Conservation (phyloP, 768 basidiomycete species). For the Calvatia gigantea region DNA sequence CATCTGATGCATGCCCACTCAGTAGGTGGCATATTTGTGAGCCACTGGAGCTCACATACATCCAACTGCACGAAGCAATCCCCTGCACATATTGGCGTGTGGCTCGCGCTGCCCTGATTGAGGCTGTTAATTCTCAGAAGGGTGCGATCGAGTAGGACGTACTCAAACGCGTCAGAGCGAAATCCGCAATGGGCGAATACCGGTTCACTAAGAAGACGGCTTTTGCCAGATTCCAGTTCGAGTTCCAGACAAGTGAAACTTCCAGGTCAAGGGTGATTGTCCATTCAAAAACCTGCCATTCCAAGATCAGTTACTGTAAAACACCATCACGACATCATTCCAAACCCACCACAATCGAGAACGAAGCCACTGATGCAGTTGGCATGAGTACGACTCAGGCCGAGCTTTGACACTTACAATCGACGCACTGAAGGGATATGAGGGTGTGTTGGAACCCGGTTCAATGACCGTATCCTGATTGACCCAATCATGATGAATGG, state of each 20-base stretch:
- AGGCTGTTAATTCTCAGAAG: not conserved
- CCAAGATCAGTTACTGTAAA: not conserved
- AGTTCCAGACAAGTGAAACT: not conserved
- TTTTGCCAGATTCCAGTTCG: not conserved
- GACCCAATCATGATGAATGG: too few relatives aligned
- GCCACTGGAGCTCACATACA: not conserved
- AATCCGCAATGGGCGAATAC: not conserved
- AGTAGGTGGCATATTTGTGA: too few relatives aligned
- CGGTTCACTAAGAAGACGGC: not conserved
- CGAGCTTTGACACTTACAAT: too few relatives aligned
- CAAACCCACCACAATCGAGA: too few relatives aligned
- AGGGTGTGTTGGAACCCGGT: too few relatives aligned
- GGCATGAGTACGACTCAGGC: too few relatives aligned
- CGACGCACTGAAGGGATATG: too few relatives aligned
- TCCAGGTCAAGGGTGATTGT: not conserved
- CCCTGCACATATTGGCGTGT: not conserved
- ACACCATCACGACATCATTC: too few relatives aligned
- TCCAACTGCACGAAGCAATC: not conserved
- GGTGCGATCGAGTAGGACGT: not conserved
- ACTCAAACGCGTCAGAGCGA: not conserved
- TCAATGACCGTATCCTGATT: too few relatives aligned
- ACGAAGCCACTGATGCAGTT: too few relatives aligned
- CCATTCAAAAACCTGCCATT: constrained; percentile 4
- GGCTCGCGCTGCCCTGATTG: not conserved
- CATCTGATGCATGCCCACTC: not conserved